Evolutionary conservation across 768 basidiomycete genomes (phyloP).

Genomic region (Boletus rubroflammeus): DNA sequence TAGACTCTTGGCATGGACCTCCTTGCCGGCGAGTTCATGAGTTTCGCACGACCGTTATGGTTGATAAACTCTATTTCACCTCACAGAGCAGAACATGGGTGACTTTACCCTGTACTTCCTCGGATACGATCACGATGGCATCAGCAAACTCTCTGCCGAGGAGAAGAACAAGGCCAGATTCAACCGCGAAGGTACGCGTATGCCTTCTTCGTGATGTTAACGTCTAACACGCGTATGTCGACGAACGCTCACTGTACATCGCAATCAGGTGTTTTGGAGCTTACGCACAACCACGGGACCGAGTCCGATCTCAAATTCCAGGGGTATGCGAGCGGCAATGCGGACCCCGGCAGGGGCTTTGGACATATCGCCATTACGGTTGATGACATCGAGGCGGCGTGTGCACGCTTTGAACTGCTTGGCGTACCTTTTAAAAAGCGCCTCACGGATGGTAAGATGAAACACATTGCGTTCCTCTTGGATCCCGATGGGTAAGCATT

Average conservation of each 20-base stretch:
- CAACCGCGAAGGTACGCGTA: conserved; percentile 58
- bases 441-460: conserved; percentile 84
- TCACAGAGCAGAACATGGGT: conserved; percentile 48
- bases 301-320: conserved; percentile 74
- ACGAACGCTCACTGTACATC: neutral
- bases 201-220: neutral
- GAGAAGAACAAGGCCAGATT: conserved; percentile 50
- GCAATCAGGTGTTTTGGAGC: conserved; percentile 67
- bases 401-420: conserved; percentile 75
- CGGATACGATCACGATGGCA: conserved; percentile 64
- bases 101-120: conserved; percentile 85
- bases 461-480: conserved; percentile 75
- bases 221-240: neutral
- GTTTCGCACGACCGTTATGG: neutral
- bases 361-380: conserved; percentile 89
- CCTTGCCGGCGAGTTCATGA: conserved; percentile 42
- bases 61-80: conserved; percentile 1
- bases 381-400: conserved; percentile 78
- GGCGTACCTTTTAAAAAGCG: conserved; percentile 87
- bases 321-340: conserved; percentile 85
- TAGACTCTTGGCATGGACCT: conserved; percentile 77
- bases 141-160: conserved; percentile 43
- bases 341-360: conserved; percentile 72
- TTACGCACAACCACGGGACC: conserved; percentile 89
- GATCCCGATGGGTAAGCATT: conserved; percentile 72